phyloP scores from a whole-genome alignment of 768 basidiomycete species.

The Cyclocybe cylindracea region DNA sequence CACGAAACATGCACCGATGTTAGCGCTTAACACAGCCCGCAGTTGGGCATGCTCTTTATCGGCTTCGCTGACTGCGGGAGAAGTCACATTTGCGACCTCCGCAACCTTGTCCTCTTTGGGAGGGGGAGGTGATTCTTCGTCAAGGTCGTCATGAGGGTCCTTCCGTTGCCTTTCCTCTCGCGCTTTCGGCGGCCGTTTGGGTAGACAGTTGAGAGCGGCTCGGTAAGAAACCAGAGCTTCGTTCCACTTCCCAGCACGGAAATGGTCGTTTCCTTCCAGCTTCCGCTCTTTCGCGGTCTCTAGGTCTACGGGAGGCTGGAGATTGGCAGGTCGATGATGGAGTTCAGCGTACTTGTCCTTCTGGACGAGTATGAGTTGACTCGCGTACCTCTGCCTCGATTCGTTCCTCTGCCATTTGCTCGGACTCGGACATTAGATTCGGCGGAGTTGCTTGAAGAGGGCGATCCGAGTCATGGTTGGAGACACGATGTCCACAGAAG shows the following conservation, averaged over 20 bases:
- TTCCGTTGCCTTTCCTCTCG: slow-evolving; percentile 12
- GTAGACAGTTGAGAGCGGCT: slow-evolving; percentile 67
- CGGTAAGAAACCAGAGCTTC: slow-evolving; percentile 74
- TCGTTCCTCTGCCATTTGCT: no score
- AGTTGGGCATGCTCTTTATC: slow-evolving; percentile 18
- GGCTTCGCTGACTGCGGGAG: slow-evolving; percentile 19
- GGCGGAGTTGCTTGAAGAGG: no score
- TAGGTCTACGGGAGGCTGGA: slow-evolving; percentile 11
- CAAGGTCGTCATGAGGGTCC: slow-evolving; percentile 2
- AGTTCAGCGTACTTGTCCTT: no score
- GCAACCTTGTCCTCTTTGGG: slow-evolving; percentile 7
- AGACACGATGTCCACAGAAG: no score
- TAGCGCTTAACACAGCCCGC: slow-evolving; percentile 79
- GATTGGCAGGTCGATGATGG: neutral
- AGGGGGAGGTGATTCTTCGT: neutral
- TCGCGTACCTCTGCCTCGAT: no score
- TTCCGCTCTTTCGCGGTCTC: slow-evolving; percentile 63
- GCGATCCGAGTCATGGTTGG: no score
- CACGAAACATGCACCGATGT: slow-evolving; percentile 83
- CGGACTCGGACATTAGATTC: no score
- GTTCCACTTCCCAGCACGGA: slow-evolving; percentile 64
- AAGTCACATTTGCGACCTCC: slow-evolving; percentile 12
- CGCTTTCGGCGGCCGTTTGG: slow-evolving; percentile 37
- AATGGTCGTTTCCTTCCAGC: slow-evolving; percentile 72
- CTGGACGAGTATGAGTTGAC: no score